phyloP scores from a whole-genome alignment of 2,329 filamentous ascomycete species.

The Macrophomina phaseolina region DNA sequence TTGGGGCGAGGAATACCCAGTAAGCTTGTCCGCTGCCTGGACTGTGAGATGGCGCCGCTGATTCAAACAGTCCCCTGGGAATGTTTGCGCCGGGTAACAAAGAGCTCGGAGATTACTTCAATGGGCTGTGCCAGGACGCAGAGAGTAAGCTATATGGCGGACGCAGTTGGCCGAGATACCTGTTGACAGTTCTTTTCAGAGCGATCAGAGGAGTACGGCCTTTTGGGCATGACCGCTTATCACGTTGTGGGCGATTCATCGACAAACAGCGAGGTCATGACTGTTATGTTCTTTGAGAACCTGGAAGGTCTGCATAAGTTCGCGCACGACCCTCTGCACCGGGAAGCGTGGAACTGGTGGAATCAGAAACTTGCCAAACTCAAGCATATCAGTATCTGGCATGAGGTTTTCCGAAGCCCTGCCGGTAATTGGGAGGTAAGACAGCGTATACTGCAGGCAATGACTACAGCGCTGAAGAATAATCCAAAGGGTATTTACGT shows the following conservation, averaged over 20 bases:
- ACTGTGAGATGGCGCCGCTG: neutral
- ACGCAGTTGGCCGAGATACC: too few relatives aligned
- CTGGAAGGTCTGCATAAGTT: constrained; percentile 58
- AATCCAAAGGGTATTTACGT: constrained; percentile 20
- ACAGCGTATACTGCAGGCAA: constrained; percentile 40
- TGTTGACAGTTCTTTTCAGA: constrained; percentile 1
- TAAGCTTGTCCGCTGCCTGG: constrained; percentile 23
- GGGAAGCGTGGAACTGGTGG: constrained; percentile 59
- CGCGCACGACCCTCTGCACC: constrained; percentile 57
- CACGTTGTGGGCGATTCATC: constrained; percentile 42
- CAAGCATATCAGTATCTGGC: constrained; percentile 57
- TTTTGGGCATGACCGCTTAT: constrained; percentile 44
- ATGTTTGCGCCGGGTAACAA: constrained; percentile 53
- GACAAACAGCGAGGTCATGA: constrained; percentile 49
- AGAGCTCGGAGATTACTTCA: constrained; percentile 49
- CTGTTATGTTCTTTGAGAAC: constrained; percentile 59
- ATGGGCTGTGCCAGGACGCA: constrained; percentile 43
- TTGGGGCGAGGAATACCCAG: constrained; percentile 46
- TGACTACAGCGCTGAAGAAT: neutral
- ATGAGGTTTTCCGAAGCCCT: constrained; percentile 59
- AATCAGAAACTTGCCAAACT: constrained; percentile 41
- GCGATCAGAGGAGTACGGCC: constrained; percentile 17
- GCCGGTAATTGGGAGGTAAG: constrained; percentile 53
- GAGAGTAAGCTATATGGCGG: constrained; percentile 28
- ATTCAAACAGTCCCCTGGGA: constrained; percentile 51